phyloP scores from a whole-genome alignment of 2,329 filamentous ascomycete species.

The Pestalotiopsis sp. region DNA sequence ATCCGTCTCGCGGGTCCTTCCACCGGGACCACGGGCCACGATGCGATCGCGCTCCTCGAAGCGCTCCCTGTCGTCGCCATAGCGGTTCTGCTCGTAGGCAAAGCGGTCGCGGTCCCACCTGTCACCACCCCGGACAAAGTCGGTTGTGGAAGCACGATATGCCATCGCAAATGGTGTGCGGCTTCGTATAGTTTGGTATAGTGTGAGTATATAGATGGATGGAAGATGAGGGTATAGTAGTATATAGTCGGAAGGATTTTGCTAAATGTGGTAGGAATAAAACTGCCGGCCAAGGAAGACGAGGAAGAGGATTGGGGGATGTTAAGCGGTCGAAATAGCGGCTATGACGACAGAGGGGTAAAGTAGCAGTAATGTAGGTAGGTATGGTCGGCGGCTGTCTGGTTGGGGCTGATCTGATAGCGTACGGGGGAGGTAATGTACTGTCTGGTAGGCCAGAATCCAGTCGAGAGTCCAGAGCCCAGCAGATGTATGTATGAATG shows the following conservation, averaged over 20 bases:
- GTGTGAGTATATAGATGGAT: not conserved
- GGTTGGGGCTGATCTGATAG: not conserved
- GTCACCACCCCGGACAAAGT: slow-evolving; percentile 39
- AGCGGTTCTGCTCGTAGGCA: slow-evolving; percentile 44
- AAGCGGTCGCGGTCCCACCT: slow-evolving; percentile 62
- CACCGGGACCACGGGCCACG: slow-evolving; percentile 39
- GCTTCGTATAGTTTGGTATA: not conserved
- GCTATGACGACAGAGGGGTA: slow-evolving; percentile 24
- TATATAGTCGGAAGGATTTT: slow-evolving; percentile 1
- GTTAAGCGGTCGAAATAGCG: slow-evolving; percentile 6
- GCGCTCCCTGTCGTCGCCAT: slow-evolving; percentile 46
- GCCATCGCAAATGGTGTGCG: slow-evolving; percentile 25
- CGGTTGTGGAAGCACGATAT: slow-evolving; percentile 33
- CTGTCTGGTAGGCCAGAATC: no score
- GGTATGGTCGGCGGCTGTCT: not conserved
- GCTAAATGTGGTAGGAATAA: not conserved
- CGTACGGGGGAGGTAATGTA: not conserved
- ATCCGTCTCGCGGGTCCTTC: slow-evolving; percentile 46
- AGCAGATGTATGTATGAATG: not conserved
- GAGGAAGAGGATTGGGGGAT: not conserved
- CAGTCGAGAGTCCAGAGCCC: no score
- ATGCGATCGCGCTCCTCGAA: slow-evolving; percentile 57
- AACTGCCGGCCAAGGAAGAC: slow-evolving; percentile 9
- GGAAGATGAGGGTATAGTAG: slow-evolving; percentile 1
- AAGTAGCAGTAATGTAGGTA: not conserved